Base-by-base conservation (phyloP, 73 alveolate species). In the Paramecium biaurelia region DNA sequence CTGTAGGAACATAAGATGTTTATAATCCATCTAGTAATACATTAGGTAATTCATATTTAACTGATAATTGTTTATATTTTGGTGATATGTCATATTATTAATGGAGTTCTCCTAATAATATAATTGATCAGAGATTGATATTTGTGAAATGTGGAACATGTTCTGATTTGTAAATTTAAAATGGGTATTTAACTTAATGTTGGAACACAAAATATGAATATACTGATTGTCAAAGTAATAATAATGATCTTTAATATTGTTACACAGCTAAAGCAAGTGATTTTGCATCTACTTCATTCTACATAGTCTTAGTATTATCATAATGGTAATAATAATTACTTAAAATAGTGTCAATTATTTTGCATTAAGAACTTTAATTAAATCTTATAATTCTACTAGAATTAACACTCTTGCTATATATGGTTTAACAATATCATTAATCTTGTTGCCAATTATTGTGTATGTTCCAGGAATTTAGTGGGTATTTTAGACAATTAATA, bases 81-180 rank as follows among this genome's bases (percentile, higher is more conserved):
- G 86, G 58, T 12, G 7, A 30, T 1, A 72, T 28, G 32, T 4
- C 2, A 28, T 35, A 72, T 72, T 72, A 72, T 72, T 15, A 72
- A 47, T 79, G 90, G 90, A 79, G 90, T 47, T n/a, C 90, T 1
- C 74, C 70, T 9, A 41, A 79, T 43, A 79, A 47, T 79, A 23
- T 7, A 11, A 24, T 79, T 8, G 74, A 79, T 42, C 11, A 79
- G 15, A 41, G 74, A 47, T 45, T 43, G 7, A 41, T 79, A 79
- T 79, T 79, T 47, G 90, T 79, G 2, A 7, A 79, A 42, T 79
- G 90, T 45, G 42, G 49, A 20, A 26, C 32, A 7, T 79, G 90
- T n/a, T 7, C 90, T 38, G 18, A 79, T 20, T n/a, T 24, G 23
- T 79, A 79, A 42, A 24, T 42, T 24, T 21, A 32, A 74, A 34